Percentiles rank a stretch among this genome's conserved stretches.
Conservation (phyloP, 1,284 basidiomycete genomes). For the Dichomitus squalens region DNA sequence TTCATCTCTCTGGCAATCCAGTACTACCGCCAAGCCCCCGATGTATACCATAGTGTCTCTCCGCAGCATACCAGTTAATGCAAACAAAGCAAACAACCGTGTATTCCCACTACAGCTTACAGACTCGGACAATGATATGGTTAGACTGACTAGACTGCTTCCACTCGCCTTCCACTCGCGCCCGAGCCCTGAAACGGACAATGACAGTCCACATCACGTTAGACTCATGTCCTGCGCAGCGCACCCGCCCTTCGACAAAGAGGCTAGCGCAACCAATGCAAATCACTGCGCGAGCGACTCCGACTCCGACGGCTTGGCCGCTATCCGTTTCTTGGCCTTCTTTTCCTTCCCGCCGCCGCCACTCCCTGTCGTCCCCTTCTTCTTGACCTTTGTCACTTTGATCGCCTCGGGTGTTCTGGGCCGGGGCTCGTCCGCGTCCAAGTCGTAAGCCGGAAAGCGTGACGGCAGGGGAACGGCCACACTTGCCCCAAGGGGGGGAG, state of each 20-base stretch:
- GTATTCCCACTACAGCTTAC: constrained; percentile 12
- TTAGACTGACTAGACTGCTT: too few species aligned
- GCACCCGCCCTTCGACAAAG: background rate
- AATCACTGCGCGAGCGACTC: background rate
- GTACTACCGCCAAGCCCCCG: constrained; percentile 20
- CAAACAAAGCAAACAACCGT: constrained; percentile 13
- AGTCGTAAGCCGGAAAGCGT: constrained; percentile 61
- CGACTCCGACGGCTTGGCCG: constrained; percentile 14
- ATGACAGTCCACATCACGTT: too few species aligned
- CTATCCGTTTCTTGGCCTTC: constrained; percentile 71
- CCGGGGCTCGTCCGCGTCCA: constrained; percentile 46
- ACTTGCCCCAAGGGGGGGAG: constrained; percentile 9
- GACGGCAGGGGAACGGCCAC: constrained; percentile 35
- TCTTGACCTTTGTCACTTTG: constrained; percentile 71
- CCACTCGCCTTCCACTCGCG: too few species aligned
- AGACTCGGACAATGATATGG: too few species aligned
- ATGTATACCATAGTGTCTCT: constrained; percentile 30
- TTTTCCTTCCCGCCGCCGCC: constrained; percentile 56
- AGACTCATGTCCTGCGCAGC: too few species aligned
- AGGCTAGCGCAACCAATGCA: background rate
- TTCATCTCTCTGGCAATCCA: constrained; percentile 20
- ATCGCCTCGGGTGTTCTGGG: constrained; percentile 69
- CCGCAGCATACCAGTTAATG: constrained; percentile 26
- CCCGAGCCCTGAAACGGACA: too few species aligned
- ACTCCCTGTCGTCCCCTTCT: constrained; percentile 54